Base-by-base conservation (phyloP, 2,329 filamentous ascomycete genomes). In the Hymenotorrendiella dingleyae region DNA sequence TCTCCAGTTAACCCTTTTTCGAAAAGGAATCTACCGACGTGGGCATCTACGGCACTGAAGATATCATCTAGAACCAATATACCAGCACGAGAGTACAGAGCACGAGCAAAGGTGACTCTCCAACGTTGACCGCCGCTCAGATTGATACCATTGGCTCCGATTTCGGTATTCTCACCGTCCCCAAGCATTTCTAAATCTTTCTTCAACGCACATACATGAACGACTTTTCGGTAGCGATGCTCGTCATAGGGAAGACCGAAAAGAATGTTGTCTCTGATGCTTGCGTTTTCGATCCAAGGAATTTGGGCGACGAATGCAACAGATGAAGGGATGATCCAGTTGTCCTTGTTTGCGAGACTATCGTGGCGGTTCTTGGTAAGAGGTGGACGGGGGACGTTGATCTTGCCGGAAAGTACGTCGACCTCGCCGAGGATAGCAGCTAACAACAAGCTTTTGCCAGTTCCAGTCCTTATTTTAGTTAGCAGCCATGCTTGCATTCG, bases 201-300 rank as follows among this genome's bases (percentile, higher is more conserved):
- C 39, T 74, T 73, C 32, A 94, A 60, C 0, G 85, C 85, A 47
- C 86, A 93, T 2, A 82, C 84, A 26, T 78, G 72, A 6, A 90
- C 62, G 0, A 87, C 86, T 53, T 80, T 77, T 1, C 70, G 66
- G 58, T 91, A 93, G 28, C 87, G 76, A n/a, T 72, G 67, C 44
- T 80, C 67, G 42, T 88, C 76, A 22, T 73, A 75, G 0, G 85
- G 85, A 2, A 90, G 67, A 0, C 85, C 85, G 48, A 91, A 93
- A 0, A 87, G 62, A 38, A 93, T 84, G 53, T 93, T 94, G 33
- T 88, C 80, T 43, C 75, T 79, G 48, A 94, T 80, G 5, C 79
- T 84, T 1, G 82, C 84, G 54, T 90, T 91, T 57, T 91, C 86
- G 36, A 93, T 86, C 86, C 86, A 93, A 0, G 86, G 86, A 6